Percentiles rank a stretch among this genome's conserved stretches.
These are phyloP conservation scores for Dioscorea alata DNA, from an alignment of 106 monocot genomes.

Conservation along the genomic window DNA sequence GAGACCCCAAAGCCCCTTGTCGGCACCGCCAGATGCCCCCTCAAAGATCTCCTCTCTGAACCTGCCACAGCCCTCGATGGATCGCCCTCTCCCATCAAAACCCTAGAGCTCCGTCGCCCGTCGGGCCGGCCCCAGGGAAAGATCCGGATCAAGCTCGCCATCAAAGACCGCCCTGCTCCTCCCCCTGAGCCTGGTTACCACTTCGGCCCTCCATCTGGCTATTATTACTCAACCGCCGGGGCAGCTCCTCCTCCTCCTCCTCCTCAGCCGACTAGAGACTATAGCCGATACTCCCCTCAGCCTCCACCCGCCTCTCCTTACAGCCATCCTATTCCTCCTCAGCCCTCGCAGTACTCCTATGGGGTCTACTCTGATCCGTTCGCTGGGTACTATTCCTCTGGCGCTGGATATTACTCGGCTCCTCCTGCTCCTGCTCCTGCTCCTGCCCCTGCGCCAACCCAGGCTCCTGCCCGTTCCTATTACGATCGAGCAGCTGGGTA, in stretches of 20 bases:
- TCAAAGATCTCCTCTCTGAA: slow-evolving; percentile 36
- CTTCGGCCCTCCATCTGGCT: slow-evolving; percentile 14
- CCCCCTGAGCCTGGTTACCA: slow-evolving; percentile 29
- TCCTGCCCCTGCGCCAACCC: slow-evolving; percentile 5
- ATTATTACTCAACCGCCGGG: slow-evolving; percentile 24
- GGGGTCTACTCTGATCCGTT: slow-evolving; percentile 40
- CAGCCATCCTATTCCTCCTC: slow-evolving; percentile 7
- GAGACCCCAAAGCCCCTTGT: slow-evolving; percentile 93
- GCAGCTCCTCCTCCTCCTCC: slow-evolving; percentile 10
- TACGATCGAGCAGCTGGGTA: slow-evolving; percentile 34
- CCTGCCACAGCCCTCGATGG: neutral
- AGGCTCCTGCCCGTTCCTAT: slow-evolving; percentile 14
- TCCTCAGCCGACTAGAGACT: slow-evolving; percentile 23
- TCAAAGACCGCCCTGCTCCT: slow-evolving; percentile 38
- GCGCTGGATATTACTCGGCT: slow-evolving; percentile 33
- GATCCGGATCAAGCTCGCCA: slow-evolving; percentile 60
- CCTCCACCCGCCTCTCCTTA: slow-evolving; percentile 19
- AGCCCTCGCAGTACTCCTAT: slow-evolving; percentile 22
- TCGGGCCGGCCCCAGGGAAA: slow-evolving; percentile 94
- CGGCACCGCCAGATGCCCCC: slow-evolving; percentile 42
- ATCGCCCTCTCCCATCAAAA: slow-evolving; percentile 21
- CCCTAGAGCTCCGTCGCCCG: slow-evolving; percentile 72
- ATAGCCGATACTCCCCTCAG: slow-evolving; percentile 31
- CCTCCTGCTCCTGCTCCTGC: slow-evolving; percentile 33
- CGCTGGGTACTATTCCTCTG: slow-evolving; percentile 30